Conservation (phyloP, 2,329 filamentous ascomycete species). For the Clonostachys byssicola region DNA sequence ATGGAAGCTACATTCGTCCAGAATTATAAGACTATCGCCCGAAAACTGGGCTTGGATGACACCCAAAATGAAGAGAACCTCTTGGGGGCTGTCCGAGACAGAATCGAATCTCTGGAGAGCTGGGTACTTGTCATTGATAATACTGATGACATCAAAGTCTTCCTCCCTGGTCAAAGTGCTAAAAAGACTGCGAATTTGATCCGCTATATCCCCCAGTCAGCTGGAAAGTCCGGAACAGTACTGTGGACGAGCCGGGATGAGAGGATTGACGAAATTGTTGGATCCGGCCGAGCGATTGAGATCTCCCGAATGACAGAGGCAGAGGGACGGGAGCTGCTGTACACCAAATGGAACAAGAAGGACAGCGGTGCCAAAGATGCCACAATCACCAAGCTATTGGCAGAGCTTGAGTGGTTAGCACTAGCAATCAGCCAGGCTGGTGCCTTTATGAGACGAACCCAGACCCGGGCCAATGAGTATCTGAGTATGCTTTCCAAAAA, state of each 20-base stretch:
- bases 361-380: not conserved
- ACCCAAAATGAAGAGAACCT: slow-evolving; percentile 13
- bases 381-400: not conserved
- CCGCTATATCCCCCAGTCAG: not conserved
- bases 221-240: not conserved
- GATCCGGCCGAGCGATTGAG: not conserved
- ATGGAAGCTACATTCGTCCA: slow-evolving; percentile 17
- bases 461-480: not conserved
- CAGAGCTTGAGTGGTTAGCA: not conserved
- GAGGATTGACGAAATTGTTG: not conserved
- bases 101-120: slow-evolving; percentile 7
- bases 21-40: slow-evolving; percentile 19
- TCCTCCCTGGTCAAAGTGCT: not conserved
- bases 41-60: slow-evolving; percentile 11
- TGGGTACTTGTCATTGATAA: slow-evolving; percentile 28
- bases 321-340: not conserved
- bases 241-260: not conserved
- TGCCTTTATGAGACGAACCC: not conserved
- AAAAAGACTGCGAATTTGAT: not conserved
- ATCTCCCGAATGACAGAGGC: not conserved
- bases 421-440: not conserved
- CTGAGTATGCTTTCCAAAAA: not conserved
- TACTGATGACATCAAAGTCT: slow-evolving; percentile 18
- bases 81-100: slow-evolving; percentile 5
- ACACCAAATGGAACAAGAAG: not conserved